phyloP scores from a whole-genome alignment of 352 stramenopile genomes.

The Globisporangium solare region DNA sequence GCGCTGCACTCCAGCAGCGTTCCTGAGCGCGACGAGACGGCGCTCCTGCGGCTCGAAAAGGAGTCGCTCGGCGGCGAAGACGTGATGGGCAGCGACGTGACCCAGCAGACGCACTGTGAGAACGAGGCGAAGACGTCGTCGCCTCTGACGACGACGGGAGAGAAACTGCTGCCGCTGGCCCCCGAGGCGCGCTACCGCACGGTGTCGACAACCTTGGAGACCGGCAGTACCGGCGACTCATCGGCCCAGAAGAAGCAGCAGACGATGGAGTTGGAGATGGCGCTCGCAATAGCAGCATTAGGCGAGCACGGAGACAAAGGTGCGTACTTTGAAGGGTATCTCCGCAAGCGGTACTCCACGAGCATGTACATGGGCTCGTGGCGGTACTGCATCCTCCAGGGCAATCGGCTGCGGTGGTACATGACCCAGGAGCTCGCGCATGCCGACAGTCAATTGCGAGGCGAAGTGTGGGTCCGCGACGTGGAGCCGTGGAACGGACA shows the following conservation, averaged over 20 bases:
- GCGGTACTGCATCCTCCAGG: conserved; percentile 65
- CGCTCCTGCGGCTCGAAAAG: neutral
- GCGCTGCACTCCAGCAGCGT: neutral
- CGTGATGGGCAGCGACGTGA: too few species aligned
- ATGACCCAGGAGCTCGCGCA: conserved; percentile 47
- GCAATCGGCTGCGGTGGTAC: conserved; percentile 63
- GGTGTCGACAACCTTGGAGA: neutral
- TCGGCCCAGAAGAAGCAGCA: conserved; percentile 4
- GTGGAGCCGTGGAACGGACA: conserved; percentile 60
- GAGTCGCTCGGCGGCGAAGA: too few species aligned
- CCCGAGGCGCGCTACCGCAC: neutral
- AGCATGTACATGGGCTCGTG: conserved; percentile 77
- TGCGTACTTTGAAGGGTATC: conserved; percentile 35
- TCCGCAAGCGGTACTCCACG: conserved; percentile 65
- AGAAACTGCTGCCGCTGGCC: conserved; percentile 8
- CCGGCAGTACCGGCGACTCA: conserved; percentile 1
- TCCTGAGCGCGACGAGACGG: neutral
- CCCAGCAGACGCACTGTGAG: neutral
- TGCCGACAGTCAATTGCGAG: conserved; percentile 41
- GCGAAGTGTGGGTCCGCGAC: conserved; percentile 53
- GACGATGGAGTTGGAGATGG: conserved; percentile 4
- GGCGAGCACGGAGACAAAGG: conserved; percentile 5
- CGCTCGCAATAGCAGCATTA: neutral
- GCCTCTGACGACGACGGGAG: neutral
- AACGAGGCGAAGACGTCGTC: neutral